Conservation (phyloP, 768 basidiomycete species). For the Termitomyces heimii region DNA sequence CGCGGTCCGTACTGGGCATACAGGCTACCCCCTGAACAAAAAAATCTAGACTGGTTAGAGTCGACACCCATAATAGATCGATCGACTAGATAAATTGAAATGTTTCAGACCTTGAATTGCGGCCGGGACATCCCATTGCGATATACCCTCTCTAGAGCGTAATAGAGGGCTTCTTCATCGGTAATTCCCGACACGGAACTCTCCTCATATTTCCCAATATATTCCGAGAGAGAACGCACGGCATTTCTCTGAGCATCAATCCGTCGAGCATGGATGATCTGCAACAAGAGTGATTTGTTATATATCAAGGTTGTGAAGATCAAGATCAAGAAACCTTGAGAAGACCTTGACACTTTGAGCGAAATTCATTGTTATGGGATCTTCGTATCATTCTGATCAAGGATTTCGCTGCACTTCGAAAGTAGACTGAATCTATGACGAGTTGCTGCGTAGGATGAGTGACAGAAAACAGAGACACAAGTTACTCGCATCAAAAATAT, state of each 20-base stretch:
- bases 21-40: conserved; percentile 8
- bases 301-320: neutral
- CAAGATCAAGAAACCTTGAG: conserved; percentile 35
- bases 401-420: conserved; percentile 43
- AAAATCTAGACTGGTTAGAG: neutral
- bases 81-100: neutral
- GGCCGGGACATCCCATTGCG: conserved; percentile 32
- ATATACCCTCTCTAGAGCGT: conserved; percentile 40
- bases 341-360: conserved; percentile 33
- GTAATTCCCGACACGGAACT: conserved; percentile 13
- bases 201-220: conserved; percentile 14
- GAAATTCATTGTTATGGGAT: conserved; percentile 44
- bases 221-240: conserved; percentile 21
- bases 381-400: conserved; percentile 45
- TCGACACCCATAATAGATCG: conserved; percentile 23
- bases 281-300: neutral
- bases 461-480: neutral
- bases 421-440: conserved; percentile 43
- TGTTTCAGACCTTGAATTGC: conserved; percentile 39
- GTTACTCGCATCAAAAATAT: conserved; percentile 1
- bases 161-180: conserved; percentile 31
- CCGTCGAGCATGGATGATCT: conserved; percentile 25
- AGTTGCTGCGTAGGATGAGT: conserved; percentile 40
- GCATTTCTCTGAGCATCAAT: conserved; percentile 17
- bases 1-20: conserved; percentile 6